These are phyloP conservation scores for Entomophthora muscae DNA, from an alignment of 371 early-diverging fungal species.

Conservation along the genomic window DNA sequence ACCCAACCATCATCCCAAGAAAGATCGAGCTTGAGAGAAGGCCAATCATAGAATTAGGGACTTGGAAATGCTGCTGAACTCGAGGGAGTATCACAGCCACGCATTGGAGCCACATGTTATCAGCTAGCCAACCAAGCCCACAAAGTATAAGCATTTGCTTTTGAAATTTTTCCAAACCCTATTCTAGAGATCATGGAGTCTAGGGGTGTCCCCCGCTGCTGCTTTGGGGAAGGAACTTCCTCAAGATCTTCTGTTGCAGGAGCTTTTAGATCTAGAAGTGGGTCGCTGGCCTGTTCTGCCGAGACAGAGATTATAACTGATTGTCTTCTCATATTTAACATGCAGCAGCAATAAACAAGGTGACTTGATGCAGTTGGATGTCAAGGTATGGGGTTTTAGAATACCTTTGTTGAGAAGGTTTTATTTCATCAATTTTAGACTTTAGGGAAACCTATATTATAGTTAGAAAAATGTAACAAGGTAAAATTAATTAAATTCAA, in stretches of 20 bases:
- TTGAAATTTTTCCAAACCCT: slow-evolving; percentile 62
- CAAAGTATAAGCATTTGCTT: slow-evolving; percentile 53
- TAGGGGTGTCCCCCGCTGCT: slow-evolving; percentile 14
- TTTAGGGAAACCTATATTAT: too few species aligned
- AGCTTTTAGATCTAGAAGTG: background rate
- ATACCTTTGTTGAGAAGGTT: too few species aligned
- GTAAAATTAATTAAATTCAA: too few species aligned
- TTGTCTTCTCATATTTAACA: background rate
- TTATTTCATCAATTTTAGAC: too few species aligned
- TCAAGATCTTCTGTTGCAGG: background rate
- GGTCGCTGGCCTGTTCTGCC: background rate
- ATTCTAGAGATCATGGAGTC: slow-evolving; percentile 43
- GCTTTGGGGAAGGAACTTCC: background rate
- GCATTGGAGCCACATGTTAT: slow-evolving; percentile 23
- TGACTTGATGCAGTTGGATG: background rate
- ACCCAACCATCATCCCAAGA: slow-evolving; percentile 67
- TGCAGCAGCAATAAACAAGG: background rate
- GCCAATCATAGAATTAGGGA: slow-evolving; percentile 36
- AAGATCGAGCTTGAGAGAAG: slow-evolving; percentile 44
- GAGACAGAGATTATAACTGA: background rate
- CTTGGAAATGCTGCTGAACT: slow-evolving; percentile 27
- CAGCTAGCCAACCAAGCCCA: slow-evolving; percentile 72
- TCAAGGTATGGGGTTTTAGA: background rate
- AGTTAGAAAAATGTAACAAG: too few species aligned
- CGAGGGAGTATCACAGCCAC: background rate